Conservation (phyloP, 805 yeast species). For the Diddensiella transvaalensis region DNA sequence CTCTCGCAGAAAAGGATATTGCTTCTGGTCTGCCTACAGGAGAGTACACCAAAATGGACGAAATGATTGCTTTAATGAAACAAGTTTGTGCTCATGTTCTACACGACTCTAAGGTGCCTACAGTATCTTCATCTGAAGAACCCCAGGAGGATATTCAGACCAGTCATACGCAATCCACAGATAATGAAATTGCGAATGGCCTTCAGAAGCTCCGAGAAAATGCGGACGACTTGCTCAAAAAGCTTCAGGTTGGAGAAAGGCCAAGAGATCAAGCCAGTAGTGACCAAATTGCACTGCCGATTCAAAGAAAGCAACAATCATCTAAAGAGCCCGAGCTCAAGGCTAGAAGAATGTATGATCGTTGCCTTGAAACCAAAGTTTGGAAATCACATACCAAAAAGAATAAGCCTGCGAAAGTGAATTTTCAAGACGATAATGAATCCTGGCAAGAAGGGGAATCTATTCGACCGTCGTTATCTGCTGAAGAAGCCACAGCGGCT, state of each 20-base stretch:
- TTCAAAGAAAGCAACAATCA: neutral
- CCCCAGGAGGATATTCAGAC: neutral
- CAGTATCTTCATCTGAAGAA: neutral
- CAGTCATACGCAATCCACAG: neutral
- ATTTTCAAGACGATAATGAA: neutral
- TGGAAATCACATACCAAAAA: neutral
- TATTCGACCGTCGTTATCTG: constrained; percentile 18
- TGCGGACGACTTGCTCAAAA: neutral
- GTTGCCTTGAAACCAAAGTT: neutral
- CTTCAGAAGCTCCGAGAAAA: neutral
- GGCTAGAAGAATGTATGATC: neutral
- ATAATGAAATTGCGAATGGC: neutral
- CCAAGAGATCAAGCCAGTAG: neutral
- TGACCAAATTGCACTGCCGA: neutral
- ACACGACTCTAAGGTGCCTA: neutral
- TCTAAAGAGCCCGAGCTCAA: neutral
- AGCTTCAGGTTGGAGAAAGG: neutral
- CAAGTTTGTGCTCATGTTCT: neutral
- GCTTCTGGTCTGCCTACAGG: neutral
- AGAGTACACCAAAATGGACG: neutral
- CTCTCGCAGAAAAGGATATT: neutral
- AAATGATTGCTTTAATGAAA: neutral
- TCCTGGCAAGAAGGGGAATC: constrained; percentile 16
- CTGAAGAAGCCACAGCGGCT: constrained; percentile 19
- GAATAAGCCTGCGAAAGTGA: neutral